Conservation (phyloP, 176 grass and related monocot genomes). For the Rhynchospora breviuscula region DNA sequence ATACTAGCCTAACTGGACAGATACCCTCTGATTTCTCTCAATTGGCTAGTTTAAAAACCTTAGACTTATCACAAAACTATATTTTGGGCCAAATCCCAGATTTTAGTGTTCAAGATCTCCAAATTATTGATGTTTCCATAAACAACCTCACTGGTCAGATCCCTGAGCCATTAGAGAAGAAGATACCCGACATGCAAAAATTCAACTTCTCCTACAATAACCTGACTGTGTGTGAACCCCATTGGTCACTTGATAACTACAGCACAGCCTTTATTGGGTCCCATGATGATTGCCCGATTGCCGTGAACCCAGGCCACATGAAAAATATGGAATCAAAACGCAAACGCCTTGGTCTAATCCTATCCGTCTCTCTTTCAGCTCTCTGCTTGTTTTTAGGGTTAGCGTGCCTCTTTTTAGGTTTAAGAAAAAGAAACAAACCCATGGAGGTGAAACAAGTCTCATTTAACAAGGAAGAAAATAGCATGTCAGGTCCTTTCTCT, state of each 20-base stretch:
- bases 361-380: conserved; percentile 49
- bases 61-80: conserved; percentile 84
- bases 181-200: conserved; percentile 38
- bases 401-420: conserved; percentile 45
- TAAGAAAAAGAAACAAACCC: conserved; percentile 29
- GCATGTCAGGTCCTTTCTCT: conserved; percentile 66
- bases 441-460: conserved; percentile 52
- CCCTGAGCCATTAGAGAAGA: conserved; percentile 61
- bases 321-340: conserved; percentile 26
- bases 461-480: conserved; percentile 49
- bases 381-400: conserved; percentile 52
- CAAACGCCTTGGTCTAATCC: conserved; percentile 41
- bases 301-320: conserved; percentile 54
- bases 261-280: conserved; percentile 60
- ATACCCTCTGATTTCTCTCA: conserved; percentile 43
- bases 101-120: conserved; percentile 39
- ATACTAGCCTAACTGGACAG: conserved; percentile 48
- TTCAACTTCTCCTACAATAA: conserved; percentile 99
- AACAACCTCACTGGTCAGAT: conserved; percentile 96
- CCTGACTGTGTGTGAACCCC: conserved; percentile 68
- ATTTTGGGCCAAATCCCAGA: conserved; percentile 58
- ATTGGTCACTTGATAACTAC: conserved; percentile 48
- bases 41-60: conserved; percentile 54
- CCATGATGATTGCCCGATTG: conserved; percentile 84
- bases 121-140: conserved; percentile 66